Evolutionary conservation across 2,329 filamentous ascomycete genomes (phyloP).

Genomic region (Polychaeton citri): DNA sequence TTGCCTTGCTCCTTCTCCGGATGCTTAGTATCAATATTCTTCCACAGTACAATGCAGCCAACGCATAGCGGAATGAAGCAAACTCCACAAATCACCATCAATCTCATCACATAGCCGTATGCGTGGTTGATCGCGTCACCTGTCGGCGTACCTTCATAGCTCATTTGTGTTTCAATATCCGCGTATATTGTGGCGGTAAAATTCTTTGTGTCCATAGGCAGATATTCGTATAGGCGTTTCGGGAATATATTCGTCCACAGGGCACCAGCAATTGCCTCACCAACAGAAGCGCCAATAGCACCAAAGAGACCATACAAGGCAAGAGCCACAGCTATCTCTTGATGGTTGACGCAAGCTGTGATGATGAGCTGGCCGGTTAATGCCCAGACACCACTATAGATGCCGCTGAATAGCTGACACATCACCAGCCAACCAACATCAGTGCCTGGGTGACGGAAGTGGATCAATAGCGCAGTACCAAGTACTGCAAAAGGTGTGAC

Average conservation of each 20-base stretch:
- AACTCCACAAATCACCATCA: neutral
- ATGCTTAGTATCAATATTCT: neutral
- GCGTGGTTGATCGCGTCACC: neutral
- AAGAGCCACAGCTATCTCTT: conserved; percentile 3
- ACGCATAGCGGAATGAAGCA: neutral
- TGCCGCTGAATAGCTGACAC: conserved; percentile 34
- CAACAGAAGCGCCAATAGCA: conserved; percentile 2
- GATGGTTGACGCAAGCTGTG: conserved; percentile 3
- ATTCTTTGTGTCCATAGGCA: neutral
- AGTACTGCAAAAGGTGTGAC: conserved; percentile 22
- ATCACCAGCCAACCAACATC: conserved; percentile 21
- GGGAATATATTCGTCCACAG: conserved; percentile 6
- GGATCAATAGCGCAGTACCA: conserved; percentile 16
- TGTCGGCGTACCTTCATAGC: neutral
- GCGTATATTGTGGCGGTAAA: neutral
- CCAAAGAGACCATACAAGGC: conserved; percentile 2
- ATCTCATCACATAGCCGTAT: neutral
- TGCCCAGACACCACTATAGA: conserved; percentile 17
- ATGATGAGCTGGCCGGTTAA: conserved; percentile 3
- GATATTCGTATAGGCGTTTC: conserved; percentile 21
- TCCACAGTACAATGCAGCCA: neutral
- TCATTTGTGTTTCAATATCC: neutral
- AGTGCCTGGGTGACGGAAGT: conserved; percentile 16
- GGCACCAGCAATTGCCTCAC: conserved; percentile 2
- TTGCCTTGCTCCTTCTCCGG: conserved; percentile 6